A percentile compares a stretch with the other conserved stretches of the same genome.
Conservation (phyloP, 495 filamentous ascomycete genomes). For the Aspergillus incahuasiensis region DNA sequence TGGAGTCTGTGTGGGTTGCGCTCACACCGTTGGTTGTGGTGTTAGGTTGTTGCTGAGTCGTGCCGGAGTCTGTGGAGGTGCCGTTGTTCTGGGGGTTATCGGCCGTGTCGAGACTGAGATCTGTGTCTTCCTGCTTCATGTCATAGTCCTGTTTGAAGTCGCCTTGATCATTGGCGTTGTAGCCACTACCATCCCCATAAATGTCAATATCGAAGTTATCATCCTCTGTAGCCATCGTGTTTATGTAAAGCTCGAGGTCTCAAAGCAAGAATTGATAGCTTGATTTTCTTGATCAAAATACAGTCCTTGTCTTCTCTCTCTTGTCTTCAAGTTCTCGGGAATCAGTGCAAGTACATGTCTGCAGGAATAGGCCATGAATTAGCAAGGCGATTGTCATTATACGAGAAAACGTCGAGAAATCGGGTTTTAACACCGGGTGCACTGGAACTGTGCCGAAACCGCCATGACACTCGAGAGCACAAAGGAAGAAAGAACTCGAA, state of each 20-base stretch:
- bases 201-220: constrained; percentile 99
- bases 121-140: constrained; percentile 45
- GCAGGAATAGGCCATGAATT: constrained; percentile 35
- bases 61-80: constrained; percentile 17
- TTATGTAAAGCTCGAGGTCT: constrained; percentile 25
- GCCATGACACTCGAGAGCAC: constrained; percentile 3
- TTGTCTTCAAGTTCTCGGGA: constrained; percentile 27
- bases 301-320: constrained; percentile 27
- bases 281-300: constrained; percentile 29
- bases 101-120: constrained; percentile 38
- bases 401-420: neutral
- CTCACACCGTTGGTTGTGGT: constrained; percentile 19
- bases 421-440: constrained; percentile 8
- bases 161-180: constrained; percentile 42
- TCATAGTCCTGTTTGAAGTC: constrained; percentile 50
- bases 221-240: constrained; percentile 71
- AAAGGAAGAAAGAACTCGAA: constrained; percentile 25
- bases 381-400: constrained; percentile 29
- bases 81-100: constrained; percentile 22
- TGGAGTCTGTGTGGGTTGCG: constrained; percentile 19
- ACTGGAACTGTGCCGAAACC: neutral
- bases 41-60: constrained; percentile 22
- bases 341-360: constrained; percentile 46
- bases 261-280: constrained; percentile 30
- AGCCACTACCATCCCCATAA: constrained; percentile 73